Evolutionary conservation across 2,329 filamentous ascomycete species (phyloP).

Genomic region (Calycina herbarum): DNA sequence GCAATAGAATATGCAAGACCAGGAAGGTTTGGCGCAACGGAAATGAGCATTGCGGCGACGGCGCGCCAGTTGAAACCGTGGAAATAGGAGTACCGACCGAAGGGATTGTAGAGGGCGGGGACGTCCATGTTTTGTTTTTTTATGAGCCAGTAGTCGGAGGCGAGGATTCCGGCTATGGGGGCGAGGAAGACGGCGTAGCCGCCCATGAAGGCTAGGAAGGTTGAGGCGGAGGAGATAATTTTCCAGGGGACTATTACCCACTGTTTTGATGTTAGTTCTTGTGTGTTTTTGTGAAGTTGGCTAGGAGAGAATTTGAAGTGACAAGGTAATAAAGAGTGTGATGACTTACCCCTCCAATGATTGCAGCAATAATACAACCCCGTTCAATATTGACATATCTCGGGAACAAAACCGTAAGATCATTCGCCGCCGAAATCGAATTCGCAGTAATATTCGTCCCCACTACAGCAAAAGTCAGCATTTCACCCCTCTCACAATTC

Average conservation of each 20-base stretch:
- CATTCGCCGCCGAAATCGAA: conserved; percentile 54
- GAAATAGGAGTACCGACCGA: conserved; percentile 31
- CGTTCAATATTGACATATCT: conserved; percentile 56
- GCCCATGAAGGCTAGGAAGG: conserved; percentile 65
- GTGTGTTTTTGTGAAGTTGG: too few species aligned
- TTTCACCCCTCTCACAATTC: neutral
- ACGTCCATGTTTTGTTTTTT: conserved; percentile 40
- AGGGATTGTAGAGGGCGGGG: conserved; percentile 40
- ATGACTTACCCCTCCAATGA: conserved; percentile 44
- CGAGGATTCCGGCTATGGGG: conserved; percentile 59
- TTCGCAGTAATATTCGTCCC: conserved; percentile 59
- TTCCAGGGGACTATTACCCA: conserved; percentile 67
- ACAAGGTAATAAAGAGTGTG: too few species aligned
- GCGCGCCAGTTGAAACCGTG: conserved; percentile 37
- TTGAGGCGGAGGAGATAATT: conserved; percentile 58
- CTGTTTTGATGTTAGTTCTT: too few species aligned
- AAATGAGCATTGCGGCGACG: conserved; percentile 27
- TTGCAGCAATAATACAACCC: conserved; percentile 54
- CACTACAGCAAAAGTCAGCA: conserved; percentile 32
- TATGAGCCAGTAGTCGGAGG: conserved; percentile 59
- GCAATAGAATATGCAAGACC: conserved; percentile 31
- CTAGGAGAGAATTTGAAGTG: too few species aligned
- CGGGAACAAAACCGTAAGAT: conserved; percentile 55
- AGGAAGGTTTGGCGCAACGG: conserved; percentile 32
- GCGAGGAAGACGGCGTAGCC: conserved; percentile 62